phyloP scores from a whole-genome alignment of 1,139 yeast species.

The Pichia terricola region DNA sequence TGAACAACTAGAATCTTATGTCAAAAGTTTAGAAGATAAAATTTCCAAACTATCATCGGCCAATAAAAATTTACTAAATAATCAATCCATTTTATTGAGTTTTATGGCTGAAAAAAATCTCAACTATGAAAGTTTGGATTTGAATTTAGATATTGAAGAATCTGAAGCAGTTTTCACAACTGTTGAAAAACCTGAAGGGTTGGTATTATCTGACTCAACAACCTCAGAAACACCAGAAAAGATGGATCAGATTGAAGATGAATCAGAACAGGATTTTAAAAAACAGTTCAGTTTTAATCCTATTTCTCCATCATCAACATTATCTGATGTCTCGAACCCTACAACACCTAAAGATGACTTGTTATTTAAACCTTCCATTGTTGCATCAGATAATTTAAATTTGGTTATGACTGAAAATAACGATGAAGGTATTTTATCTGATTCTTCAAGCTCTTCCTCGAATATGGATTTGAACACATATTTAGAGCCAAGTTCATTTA shows the following conservation, averaged over 20 bases:
- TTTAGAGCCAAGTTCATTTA: background rate
- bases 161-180: background rate
- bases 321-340: constrained; percentile 1
- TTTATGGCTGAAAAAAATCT: background rate
- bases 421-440: background rate
- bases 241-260: constrained; percentile 2
- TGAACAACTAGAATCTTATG: constrained; percentile 69
- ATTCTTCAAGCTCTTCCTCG: background rate
- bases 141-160: background rate
- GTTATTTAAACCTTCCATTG: too few species aligned
- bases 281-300: background rate
- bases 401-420: too few species aligned
- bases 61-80: constrained; percentile 19
- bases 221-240: constrained; percentile 1
- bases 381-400: too few species aligned
- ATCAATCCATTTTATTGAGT: constrained; percentile 4
- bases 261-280: constrained; percentile 1
- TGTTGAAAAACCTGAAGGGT: constrained; percentile 17
- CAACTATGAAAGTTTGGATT: background rate
- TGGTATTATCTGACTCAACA: constrained; percentile 13
- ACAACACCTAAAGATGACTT: background rate
- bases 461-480: background rate
- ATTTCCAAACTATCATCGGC: constrained; percentile 14
- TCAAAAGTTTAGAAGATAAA: constrained; percentile 36
- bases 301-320: constrained; percentile 5